Evolutionary conservation across 257 asterid species (phyloP), one percentile per base, ranked within the genome.

Genomic region (Solanum piurae): DNA sequence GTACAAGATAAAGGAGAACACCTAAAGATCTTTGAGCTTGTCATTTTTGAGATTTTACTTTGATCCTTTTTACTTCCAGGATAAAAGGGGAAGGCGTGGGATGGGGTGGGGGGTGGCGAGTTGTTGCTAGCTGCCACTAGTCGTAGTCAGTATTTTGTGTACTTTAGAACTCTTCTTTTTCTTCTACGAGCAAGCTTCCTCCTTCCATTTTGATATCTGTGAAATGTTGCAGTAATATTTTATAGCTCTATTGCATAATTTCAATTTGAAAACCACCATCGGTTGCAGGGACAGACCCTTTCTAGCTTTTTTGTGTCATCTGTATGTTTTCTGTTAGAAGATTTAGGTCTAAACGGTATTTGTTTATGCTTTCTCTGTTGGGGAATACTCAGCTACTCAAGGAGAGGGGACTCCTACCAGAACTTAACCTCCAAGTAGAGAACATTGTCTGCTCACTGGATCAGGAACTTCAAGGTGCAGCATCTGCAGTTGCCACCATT

Each of bases 401-500:
- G 92, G 99, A 97, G 89, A 95, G 92, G 88, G 95, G 96, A 38
- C 96, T 95, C 87, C 79, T 95, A 66, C 99, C 99, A 29, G 95
- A 95, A 91, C 92, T 97, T 38, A 86, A 89, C 88, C 95, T 89
- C 86, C 93, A 92, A 85, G 92, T 97, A 83, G 93, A 94, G 80
- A 95, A 93, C 93, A 92, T 97, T 3, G 95, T 97, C 89, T 97
- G 99, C 94, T 92, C 98, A 9, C 91, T 97, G 90, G 99, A 94
- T 91, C 91, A 72, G 86, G 93, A 93, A 90, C 98, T 97, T 86
- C 98, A 92, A 83, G 95, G 95, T 73, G 94, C 94, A 27, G 99
- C 98, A 44, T 92, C 96, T 85, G 87, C 92, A 71, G 92, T 97
- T 88, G 99, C 99, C 83, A 91, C 93, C 52, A 90, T 88, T 89